Conservation (phyloP, 1,284 basidiomycete species). For the Moesziomyces aphidis region DNA sequence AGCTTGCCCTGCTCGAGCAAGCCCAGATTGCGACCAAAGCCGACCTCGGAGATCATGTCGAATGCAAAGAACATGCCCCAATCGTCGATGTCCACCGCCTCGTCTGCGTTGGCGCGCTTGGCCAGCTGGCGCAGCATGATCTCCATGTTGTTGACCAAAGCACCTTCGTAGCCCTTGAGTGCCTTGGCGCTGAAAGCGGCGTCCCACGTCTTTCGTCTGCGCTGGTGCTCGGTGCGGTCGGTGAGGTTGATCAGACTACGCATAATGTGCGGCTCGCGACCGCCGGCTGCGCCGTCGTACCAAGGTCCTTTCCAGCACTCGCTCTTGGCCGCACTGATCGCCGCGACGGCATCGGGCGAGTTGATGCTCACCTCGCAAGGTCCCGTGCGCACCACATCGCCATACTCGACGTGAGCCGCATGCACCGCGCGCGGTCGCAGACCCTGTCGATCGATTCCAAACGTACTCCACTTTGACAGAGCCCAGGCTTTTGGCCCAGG, state of each 20-base stretch:
- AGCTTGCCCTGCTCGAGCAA: constrained; percentile 19
- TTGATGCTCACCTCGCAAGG: constrained; percentile 30
- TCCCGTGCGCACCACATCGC: constrained; percentile 31
- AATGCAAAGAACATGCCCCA: constrained; percentile 26
- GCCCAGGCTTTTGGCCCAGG: background rate
- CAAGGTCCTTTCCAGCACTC: constrained; percentile 25
- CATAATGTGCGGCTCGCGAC: background rate
- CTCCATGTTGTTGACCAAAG: constrained; percentile 14
- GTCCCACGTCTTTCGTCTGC: constrained; percentile 24
- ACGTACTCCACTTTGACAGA: background rate
- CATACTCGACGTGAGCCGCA: constrained; percentile 15
- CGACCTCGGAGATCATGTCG: constrained; percentile 21
- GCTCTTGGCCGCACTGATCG: constrained; percentile 5
- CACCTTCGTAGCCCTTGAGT: constrained; percentile 25
- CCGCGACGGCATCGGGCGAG: constrained; percentile 12
- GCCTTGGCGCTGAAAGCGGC: constrained; percentile 23
- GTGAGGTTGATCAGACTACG: background rate
- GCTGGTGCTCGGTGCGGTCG: constrained; percentile 5
- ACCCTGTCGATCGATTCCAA: background rate
- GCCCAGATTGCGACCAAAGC: constrained; percentile 22
- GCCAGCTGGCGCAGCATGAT: constrained; percentile 16
- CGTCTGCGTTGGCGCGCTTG: background rate
- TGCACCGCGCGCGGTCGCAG: constrained; percentile 3
- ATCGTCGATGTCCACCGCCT: constrained; percentile 16
- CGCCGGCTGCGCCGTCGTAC: constrained; percentile 8